Conservation (phyloP, 169 alveolate genomes). For the Plasmodium chabaudi region DNA sequence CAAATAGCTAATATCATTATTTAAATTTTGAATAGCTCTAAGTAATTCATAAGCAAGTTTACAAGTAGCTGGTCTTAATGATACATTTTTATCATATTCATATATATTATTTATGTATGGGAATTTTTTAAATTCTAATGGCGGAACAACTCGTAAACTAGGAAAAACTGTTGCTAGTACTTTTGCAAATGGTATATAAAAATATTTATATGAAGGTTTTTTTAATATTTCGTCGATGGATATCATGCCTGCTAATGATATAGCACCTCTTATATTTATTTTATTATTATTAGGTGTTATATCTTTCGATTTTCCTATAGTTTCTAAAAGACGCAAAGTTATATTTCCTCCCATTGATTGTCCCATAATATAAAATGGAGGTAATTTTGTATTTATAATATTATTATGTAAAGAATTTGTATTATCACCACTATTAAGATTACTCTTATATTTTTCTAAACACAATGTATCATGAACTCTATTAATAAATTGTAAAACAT, state of each 20-base stretch:
- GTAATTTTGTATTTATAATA: constrained; percentile 32
- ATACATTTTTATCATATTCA: constrained; percentile 69
- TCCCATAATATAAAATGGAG: constrained; percentile 80
- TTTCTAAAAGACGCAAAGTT: constrained; percentile 74
- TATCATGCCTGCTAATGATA: constrained; percentile 82
- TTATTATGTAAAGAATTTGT: constrained; percentile 13
- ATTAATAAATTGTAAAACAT: constrained; percentile 80
- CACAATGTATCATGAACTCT: constrained; percentile 63
- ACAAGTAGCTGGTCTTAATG: constrained; percentile 39
- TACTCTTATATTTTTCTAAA: constrained; percentile 8
- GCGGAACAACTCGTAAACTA: constrained; percentile 26
- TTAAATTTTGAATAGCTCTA: constrained; percentile 78
- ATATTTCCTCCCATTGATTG: constrained; percentile 86
- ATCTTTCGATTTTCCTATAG: constrained; percentile 49
- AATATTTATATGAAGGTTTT: constrained; percentile 25
- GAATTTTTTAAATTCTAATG: constrained; percentile 17
- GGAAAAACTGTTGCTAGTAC: constrained; percentile 58
- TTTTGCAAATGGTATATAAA: constrained; percentile 57
- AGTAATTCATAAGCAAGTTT: constrained; percentile 72
- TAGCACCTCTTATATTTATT: constrained; percentile 78
- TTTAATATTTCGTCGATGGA: constrained; percentile 67
- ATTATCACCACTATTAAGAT: neutral
- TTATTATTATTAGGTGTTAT: constrained; percentile 5
- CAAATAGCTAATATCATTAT: constrained; percentile 41
- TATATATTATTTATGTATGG: constrained; percentile 8